Evolutionary conservation across 2,329 filamentous ascomycete species (phyloP), one percentile per base, ranked within the genome.

Genomic region (Neofusicoccum laricinum): DNA sequence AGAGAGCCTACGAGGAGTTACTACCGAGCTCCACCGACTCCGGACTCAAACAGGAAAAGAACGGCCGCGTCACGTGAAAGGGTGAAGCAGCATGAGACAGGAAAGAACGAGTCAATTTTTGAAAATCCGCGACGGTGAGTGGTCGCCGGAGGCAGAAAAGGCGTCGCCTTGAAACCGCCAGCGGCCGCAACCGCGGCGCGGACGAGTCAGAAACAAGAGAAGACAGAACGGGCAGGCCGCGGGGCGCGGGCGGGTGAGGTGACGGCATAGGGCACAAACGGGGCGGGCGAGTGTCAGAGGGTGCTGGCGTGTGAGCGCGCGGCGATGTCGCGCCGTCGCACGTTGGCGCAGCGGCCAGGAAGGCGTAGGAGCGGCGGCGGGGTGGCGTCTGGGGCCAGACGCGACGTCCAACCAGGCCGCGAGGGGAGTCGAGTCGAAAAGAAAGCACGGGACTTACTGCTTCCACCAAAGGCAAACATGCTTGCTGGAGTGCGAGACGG

Each of bases 401-500:
- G 19, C 45, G 45, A 48, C 50, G 38, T 38, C 53, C 53, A 32
- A 43, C 38, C 38, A 50, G 19, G 55, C 15, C 25, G n/a, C 19
- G 43, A 15, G 48, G 14, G 34, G 50, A 17, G 3, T 45, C 63
- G 61, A 32, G 32, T 17, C 10, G 14, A 64, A 62, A 57, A 30
- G 46, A 45, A 62, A 40, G 45, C 36, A 62, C 15, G 17, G 32
- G 17, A 75, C 75, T 67, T 71, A 77, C 75, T 72, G 68, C 72
- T 75, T 38, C 46, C 58, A 11, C 55, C 58, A 66, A 76, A 75
- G 66, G 69, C 74, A 71, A 76, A 76, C 75, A 77, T 76, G 64
- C 25, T 66, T 48, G n/a, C 11, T 30, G 51, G 59, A 38, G 63
- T 38, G 48, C 12, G 11, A 15, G 51, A 57, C 40, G n/a, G 51